Evolutionary conservation across 495 filamentous ascomycete genomes (phyloP), one percentile per base, ranked within the genome.

Genomic region (Xylaria cubensis): DNA sequence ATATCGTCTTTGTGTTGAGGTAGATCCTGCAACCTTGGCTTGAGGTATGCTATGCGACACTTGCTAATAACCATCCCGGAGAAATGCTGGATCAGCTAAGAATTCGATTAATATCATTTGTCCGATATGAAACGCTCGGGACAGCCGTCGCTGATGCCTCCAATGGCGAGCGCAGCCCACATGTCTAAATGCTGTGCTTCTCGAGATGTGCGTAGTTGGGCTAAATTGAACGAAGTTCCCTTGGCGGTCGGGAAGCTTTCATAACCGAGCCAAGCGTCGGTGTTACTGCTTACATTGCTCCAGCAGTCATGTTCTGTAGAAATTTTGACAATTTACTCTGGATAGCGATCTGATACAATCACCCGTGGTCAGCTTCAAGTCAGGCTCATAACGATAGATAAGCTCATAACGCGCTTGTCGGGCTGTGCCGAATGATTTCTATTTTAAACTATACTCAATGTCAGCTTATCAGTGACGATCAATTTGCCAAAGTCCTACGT

Each of bases 401-500:
- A 3, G 36, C 24, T 5, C 21, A 66, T 36, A 39, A 21, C 4
- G 26, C 42, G 58, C 7, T n/a, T 21, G 53, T 48, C 46, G 41
- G 46, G 7, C 26, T 67, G 15, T 8, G 64, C 26, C 46, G 64
- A 44, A 29, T 36, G 17, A 46, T 29, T 51, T 51, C 48, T 42
- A 55, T 24, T 55, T 24, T n/a, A 41, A 42, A 65, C 39, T 4
- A 9, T 24, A 56, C 41, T 34, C 21, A 15, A 15, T 5, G 65
- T 56, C 68, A 53, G 41, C 67, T 62, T 61, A 62, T 44, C 42
- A 26, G 26, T 6, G 62, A 51, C 53, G 24, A 34, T 48, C 24
- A 29, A 41, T 41, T 13, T 41, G 21, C 12, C 55, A 13, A 39
- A 50, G 41, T 56, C 67, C 66, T 50, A 39, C 36, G 36, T 8